Conservation (phyloP, 1,284 basidiomycete species). For the Trametes polyzona region DNA sequence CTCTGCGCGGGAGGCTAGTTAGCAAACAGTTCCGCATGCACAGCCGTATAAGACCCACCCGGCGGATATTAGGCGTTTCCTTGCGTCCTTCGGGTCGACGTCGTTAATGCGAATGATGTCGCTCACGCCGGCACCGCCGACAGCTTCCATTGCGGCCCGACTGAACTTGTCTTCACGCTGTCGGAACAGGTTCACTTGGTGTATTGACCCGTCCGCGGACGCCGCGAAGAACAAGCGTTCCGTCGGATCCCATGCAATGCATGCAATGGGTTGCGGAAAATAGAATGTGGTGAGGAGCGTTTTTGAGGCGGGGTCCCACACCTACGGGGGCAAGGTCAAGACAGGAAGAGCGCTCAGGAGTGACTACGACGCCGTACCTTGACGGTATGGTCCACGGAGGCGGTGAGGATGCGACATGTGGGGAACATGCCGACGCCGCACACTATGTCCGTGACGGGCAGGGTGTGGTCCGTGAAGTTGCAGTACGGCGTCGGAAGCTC, state of each 20-base stretch:
- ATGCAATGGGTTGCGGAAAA: constrained; percentile 74
- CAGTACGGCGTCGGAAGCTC: constrained; percentile 79
- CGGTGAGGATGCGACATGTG: constrained; percentile 76
- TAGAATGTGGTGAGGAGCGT: constrained; percentile 85
- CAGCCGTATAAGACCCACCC: constrained; percentile 47
- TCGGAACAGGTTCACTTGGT: constrained; percentile 83
- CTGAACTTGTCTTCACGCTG: constrained; percentile 54
- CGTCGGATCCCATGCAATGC: constrained; percentile 77
- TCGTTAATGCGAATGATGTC: constrained; percentile 71
- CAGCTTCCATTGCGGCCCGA: constrained; percentile 60
- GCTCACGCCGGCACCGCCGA: constrained; percentile 74
- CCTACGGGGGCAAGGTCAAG: constrained; percentile 41
- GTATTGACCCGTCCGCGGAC: constrained; percentile 70
- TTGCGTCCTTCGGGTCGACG: constrained; percentile 46
- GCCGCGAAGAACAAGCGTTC: constrained; percentile 91
- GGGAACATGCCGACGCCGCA: constrained; percentile 85
- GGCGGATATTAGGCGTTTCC: constrained; percentile 64
- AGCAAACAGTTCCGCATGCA: constrained; percentile 10
- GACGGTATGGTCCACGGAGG: constrained; percentile 89
- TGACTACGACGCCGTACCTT: constrained; percentile 60
- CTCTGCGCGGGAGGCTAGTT: constrained; percentile 38
- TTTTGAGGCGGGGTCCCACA: constrained; percentile 83
- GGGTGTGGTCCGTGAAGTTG: constrained; percentile 88
- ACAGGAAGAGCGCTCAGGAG: neutral
- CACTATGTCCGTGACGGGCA: constrained; percentile 83